Percentiles rank a stretch among this genome's conserved stretches.
phyloP scores from a whole-genome alignment of 495 filamentous ascomycete species.

The Aspergillus olivimuriae region DNA sequence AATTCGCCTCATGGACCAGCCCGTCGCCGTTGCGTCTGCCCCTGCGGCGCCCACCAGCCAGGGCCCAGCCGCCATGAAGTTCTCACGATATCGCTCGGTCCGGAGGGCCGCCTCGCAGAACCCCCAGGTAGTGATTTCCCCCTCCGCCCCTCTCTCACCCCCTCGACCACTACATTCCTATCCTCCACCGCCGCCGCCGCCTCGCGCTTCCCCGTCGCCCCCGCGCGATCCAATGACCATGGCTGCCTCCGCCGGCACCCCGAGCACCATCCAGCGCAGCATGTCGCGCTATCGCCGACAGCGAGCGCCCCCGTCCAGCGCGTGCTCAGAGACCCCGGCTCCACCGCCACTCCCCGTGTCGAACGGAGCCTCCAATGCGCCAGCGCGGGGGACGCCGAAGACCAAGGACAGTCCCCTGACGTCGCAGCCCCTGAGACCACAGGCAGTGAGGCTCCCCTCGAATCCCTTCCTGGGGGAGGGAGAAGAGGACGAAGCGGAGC shows the following conservation, averaged over 20 bases:
- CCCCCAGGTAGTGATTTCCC: neutral
- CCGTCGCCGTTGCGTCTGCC: slow-evolving; percentile 8
- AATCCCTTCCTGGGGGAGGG: slow-evolving; percentile 3
- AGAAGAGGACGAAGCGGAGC: slow-evolving; percentile 37
- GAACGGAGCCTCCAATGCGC: neutral
- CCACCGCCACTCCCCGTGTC: slow-evolving; percentile 17
- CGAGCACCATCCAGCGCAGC: slow-evolving; percentile 42
- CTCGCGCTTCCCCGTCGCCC: slow-evolving; percentile 5
- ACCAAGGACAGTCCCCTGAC: neutral
- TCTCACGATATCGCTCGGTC: slow-evolving; percentile 34
- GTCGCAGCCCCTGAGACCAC: neutral
- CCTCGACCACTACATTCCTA: too few relatives aligned
- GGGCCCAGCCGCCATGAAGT: slow-evolving; percentile 18
- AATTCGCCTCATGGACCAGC: slow-evolving; percentile 15
- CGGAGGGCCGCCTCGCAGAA: slow-evolving; percentile 20
- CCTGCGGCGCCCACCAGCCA: slow-evolving; percentile 7
- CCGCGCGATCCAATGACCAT: neutral
- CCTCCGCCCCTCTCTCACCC: neutral
- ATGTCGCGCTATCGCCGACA: slow-evolving; percentile 55
- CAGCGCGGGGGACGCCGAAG: neutral
- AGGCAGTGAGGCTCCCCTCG: neutral
- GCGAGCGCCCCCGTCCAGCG: slow-evolving; percentile 15
- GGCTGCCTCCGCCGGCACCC: neutral
- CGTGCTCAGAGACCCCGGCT: slow-evolving; percentile 13
- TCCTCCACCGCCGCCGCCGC: neutral